These are phyloP conservation scores for Kregervanrija fluxuum DNA, from an alignment of 805 yeast genomes.

Conservation along the genomic window DNA sequence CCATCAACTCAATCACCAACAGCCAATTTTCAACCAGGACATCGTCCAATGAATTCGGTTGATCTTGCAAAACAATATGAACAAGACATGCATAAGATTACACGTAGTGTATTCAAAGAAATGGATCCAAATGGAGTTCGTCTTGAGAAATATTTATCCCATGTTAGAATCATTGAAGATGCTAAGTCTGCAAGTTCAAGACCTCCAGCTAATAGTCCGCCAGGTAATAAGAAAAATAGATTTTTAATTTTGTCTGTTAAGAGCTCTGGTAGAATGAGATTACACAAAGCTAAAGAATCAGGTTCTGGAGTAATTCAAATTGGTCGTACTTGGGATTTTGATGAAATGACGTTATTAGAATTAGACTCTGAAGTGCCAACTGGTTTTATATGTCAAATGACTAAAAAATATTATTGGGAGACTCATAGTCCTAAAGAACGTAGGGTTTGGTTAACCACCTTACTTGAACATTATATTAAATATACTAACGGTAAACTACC, in stretches of 20 bases:
- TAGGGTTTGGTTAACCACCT: slow-evolving; percentile 46
- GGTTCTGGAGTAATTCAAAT: slow-evolving; percentile 72
- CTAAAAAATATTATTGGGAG: slow-evolving; percentile 82
- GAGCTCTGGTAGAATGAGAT: slow-evolving; percentile 52
- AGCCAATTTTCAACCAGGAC: slow-evolving; percentile 3
- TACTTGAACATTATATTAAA: slow-evolving; percentile 46
- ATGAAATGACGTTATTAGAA: slow-evolving; percentile 53
- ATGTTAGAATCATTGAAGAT: slow-evolving; percentile 69
- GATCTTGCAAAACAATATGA: slow-evolving; percentile 53
- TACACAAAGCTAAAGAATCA: slow-evolving; percentile 84
- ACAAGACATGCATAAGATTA: slow-evolving; percentile 42
- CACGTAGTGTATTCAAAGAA: slow-evolving; percentile 42
- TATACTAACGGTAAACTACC: slow-evolving; percentile 51
- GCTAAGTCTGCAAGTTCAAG: slow-evolving; percentile 58
- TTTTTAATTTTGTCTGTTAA: slow-evolving; percentile 55
- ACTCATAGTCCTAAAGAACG: slow-evolving; percentile 52
- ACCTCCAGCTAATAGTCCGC: slow-evolving; percentile 52
- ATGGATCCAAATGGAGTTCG: slow-evolving; percentile 35
- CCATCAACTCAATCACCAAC: slow-evolving; percentile 5
- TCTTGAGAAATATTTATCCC: slow-evolving; percentile 63
- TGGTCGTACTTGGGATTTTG: slow-evolving; percentile 88
- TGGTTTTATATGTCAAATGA: slow-evolving; percentile 55
- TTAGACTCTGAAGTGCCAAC: slow-evolving; percentile 44
- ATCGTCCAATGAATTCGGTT: slow-evolving; percentile 13
- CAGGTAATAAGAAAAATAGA: slow-evolving; percentile 51